Conservation (phyloP, 805 yeast genomes). For the Wickerhamiella dianesei region DNA sequence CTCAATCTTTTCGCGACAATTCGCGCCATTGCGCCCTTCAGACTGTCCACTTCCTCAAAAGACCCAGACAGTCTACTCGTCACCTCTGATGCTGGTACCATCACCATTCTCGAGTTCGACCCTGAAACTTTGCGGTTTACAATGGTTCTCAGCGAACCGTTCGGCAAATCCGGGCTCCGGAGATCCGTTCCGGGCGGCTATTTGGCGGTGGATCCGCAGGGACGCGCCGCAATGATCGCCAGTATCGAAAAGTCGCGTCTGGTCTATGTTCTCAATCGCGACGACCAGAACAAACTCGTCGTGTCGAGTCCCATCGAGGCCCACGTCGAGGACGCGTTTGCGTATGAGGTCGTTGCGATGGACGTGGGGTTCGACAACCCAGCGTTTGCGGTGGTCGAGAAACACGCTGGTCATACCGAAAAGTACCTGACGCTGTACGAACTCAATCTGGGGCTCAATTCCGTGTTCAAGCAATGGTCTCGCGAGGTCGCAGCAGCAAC, state of each 20-base stretch:
- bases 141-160: conserved; percentile 26
- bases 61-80: conserved; percentile 42
- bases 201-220: conserved; percentile 54
- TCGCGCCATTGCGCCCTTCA: conserved; percentile 38
- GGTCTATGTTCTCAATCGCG: conserved; percentile 49
- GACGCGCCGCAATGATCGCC: conserved; percentile 53
- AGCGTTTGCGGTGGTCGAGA: conserved; percentile 65
- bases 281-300: conserved; percentile 28
- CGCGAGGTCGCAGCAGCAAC: conserved; percentile 31
- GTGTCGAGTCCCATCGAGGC: conserved; percentile 1
- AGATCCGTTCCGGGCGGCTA: conserved; percentile 65
- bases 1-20: conserved; percentile 48
- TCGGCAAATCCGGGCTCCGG: conserved; percentile 51
- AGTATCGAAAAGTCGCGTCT: conserved; percentile 65
- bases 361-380: conserved; percentile 80
- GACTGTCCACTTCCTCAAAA: conserved; percentile 37
- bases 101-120: conserved; percentile 40
- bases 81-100: conserved; percentile 69
- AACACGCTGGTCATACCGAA: conserved; percentile 29
- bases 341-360: conserved; percentile 42
- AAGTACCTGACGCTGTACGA: conserved; percentile 54
- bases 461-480: conserved; percentile 43
- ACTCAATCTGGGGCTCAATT: conserved; percentile 74
- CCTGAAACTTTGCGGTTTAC: conserved; percentile 19
- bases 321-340: conserved; percentile 26